Base-by-base conservation (phyloP, 2,329 filamentous ascomycete genomes). In the Tolypocladium amazonense region DNA sequence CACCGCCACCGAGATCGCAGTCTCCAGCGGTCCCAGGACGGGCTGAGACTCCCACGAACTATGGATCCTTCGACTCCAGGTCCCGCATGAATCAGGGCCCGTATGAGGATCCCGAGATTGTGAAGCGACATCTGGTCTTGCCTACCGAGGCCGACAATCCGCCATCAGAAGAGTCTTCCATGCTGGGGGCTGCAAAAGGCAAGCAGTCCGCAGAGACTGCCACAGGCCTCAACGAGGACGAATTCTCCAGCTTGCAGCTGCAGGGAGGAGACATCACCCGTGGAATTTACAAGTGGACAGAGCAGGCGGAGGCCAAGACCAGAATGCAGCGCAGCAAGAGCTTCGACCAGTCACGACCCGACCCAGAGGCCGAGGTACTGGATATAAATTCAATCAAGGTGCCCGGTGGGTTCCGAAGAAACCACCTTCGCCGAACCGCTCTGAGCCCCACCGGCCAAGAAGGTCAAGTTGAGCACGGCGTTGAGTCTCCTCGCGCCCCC, bases 261-360 rank as follows among this genome's bases (percentile, higher is more conserved):
- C 95, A 97, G 71, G 94, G 94, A 62, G 94, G 94, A 64, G 94
- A 99, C 71, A 88, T 97, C 60, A 97, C 93, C 30, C 82, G 94
- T 62, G 90, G 93, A 59, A 96, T 99, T 67, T 99, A 99, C 78
- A 88, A 90, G 67, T 99, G 95, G 90, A 91, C 92, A 7, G 92
- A 97, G 72, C 90, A 95, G 71, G 89, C 89, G 57, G 87, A 95
- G 69, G 79, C 85, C 55, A 84, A 87, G 65, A 81, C 80, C 62
- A 84, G 84, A 66, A 79, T 86, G 69, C 84, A 88, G 67, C 85
- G 93, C 67, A 96, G 92, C 75, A 88, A 92, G 76, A 97, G 92
- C 73, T 97, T 97, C 72, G 86, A 88, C 67, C 76, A 90, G 54
- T 81, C 88, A 41, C 83, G 91, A 38, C 89, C 90, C 7, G 86